A percentile compares a stretch with the other conserved stretches of the same genome.
These are phyloP conservation scores for Podospora sp. DNA, from an alignment of 495 filamentous ascomycete species.

Conservation along the genomic window DNA sequence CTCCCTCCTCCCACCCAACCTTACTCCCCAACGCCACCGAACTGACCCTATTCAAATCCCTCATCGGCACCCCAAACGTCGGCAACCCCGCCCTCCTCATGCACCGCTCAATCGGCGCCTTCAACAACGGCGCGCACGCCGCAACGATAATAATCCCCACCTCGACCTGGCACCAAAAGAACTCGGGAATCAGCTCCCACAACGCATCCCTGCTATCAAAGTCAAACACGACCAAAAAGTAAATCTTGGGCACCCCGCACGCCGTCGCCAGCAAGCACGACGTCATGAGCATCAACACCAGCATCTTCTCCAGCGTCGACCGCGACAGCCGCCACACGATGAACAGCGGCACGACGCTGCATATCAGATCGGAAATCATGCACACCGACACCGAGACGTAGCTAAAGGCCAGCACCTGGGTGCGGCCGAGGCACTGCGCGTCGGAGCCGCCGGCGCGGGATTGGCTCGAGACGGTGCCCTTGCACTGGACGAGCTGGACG, in stretches of 20 bases:
- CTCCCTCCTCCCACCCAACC: neutral
- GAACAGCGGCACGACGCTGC: neutral
- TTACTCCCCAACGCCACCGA: neutral
- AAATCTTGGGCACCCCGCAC: constrained; percentile 8
- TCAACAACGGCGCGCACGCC: constrained; percentile 18
- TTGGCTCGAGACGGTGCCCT: neutral
- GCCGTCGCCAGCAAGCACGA: constrained; percentile 9
- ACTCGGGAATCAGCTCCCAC: constrained; percentile 5
- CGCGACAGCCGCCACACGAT: constrained; percentile 11
- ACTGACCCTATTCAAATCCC: neutral
- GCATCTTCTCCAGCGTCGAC: constrained; percentile 10
- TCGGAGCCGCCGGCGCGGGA: neutral
- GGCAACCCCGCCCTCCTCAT: neutral
- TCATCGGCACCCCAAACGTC: neutral
- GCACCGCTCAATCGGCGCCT: constrained; percentile 10
- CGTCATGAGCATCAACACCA: constrained; percentile 10
- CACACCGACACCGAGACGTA: neutral
- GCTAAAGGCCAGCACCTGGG: neutral
- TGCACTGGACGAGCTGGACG: constrained; percentile 10
- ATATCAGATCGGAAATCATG: neutral
- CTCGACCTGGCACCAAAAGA: constrained; percentile 15
- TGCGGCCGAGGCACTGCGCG: neutral
- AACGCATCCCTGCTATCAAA: neutral
- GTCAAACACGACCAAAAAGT: constrained; percentile 8
- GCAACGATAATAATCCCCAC: constrained; percentile 11